Conservation (phyloP, 768 basidiomycete species). For the Serendipita sp. region DNA sequence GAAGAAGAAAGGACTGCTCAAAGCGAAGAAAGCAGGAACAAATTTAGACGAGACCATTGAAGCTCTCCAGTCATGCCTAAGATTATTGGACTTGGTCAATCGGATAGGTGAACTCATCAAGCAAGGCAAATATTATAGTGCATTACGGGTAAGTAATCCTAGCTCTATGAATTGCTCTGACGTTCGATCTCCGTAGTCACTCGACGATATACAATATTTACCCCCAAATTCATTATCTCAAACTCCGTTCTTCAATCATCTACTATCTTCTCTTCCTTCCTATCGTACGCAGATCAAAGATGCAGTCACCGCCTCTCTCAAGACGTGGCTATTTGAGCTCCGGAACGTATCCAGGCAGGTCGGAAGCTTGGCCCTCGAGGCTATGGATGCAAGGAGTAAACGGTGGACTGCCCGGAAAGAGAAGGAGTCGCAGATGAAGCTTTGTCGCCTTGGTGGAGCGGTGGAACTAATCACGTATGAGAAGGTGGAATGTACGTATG, state of each 20-base stretch:
- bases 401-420: slow-evolving; percentile 75
- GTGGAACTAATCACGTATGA: slow-evolving; percentile 87
- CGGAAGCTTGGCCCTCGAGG: slow-evolving; percentile 73
- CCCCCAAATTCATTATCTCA: slow-evolving; percentile 77
- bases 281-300: slow-evolving; percentile 79
- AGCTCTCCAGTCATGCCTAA: slow-evolving; percentile 79
- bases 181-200: slow-evolving; percentile 40
- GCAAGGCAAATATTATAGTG: slow-evolving; percentile 93
- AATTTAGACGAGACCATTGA: slow-evolving; percentile 97
- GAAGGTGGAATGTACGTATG: slow-evolving; percentile 71
- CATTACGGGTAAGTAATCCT: slow-evolving; percentile 48
- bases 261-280: slow-evolving; percentile 83
- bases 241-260: slow-evolving; percentile 83
- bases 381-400: slow-evolving; percentile 69
- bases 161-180: slow-evolving; percentile 13
- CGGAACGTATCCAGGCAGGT: slow-evolving; percentile 75
- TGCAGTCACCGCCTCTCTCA: slow-evolving; percentile 85
- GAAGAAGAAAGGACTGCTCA: slow-evolving; percentile 81
- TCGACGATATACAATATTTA: slow-evolving; percentile 88
- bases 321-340: slow-evolving; percentile 93
- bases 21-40: slow-evolving; percentile 80
- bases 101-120: slow-evolving; percentile 86
- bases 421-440: slow-evolving; percentile 60
- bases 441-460: slow-evolving; percentile 73
- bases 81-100: slow-evolving; percentile 83